A percentile compares a stretch with the other conserved stretches of the same genome.
Conservation (phyloP, 2,329 filamentous ascomycete species). For the Raffaelea deltoideospora region DNA sequence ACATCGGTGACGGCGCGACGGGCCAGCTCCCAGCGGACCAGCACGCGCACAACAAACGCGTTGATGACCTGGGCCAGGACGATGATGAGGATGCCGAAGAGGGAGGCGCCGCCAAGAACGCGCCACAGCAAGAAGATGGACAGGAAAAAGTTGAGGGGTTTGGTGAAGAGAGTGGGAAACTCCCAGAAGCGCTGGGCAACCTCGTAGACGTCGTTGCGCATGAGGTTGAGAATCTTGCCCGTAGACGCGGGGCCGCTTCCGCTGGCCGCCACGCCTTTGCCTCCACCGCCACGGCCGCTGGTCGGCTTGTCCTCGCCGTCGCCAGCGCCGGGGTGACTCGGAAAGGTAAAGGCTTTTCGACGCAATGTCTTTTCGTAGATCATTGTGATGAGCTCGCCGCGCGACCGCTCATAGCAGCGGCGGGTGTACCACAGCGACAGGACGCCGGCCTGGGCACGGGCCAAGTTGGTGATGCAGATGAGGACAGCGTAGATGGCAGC, state of each 20-base stretch:
- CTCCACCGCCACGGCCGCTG: slow-evolving; percentile 1
- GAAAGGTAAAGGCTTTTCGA: slow-evolving; percentile 57
- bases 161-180: slow-evolving; percentile 58
- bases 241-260: slow-evolving; percentile 51
- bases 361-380: slow-evolving; percentile 37
- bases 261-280: not conserved
- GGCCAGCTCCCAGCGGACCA: slow-evolving; percentile 54
- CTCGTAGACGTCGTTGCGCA: slow-evolving; percentile 71
- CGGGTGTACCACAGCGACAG: slow-evolving; percentile 71
- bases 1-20: slow-evolving; percentile 62
- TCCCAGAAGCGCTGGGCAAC: slow-evolving; percentile 82
- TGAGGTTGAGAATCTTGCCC: slow-evolving; percentile 80
- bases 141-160: slow-evolving; percentile 61
- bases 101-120: slow-evolving; percentile 65
- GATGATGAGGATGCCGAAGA: slow-evolving; percentile 58
- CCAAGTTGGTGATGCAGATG: slow-evolving; percentile 43
- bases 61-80: slow-evolving; percentile 56
- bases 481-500: slow-evolving; percentile 51
- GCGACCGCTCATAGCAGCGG: slow-evolving; percentile 66
- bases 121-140: slow-evolving; percentile 61
- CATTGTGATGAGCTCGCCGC: slow-evolving; percentile 69
- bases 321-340: slow-evolving; percentile 15
- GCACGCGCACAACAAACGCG: slow-evolving; percentile 45
- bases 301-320: slow-evolving; percentile 9
- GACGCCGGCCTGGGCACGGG: slow-evolving; percentile 49